A percentile compares a stretch with the other conserved stretches of the same genome.
These are phyloP conservation scores for Pseudocercospora fijiensis DNA, from an alignment of 2,329 filamentous ascomycete species.

Conservation along the genomic window DNA sequence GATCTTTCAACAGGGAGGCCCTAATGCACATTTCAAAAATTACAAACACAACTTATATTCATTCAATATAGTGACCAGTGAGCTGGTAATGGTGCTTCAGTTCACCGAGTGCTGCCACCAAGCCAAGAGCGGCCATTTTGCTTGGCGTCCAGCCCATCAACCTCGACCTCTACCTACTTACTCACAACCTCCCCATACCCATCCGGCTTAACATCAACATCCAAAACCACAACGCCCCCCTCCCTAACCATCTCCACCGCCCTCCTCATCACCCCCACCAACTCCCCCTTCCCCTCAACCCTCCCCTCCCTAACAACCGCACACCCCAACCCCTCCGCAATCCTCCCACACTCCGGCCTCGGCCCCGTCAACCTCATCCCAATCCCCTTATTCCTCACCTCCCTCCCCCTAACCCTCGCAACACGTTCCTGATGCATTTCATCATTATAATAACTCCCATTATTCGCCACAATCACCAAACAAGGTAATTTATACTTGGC, in stretches of 20 bases:
- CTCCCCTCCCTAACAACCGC: constrained; percentile 11
- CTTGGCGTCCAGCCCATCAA: too few species aligned
- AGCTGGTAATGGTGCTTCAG: too few species aligned
- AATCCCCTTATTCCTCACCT: constrained; percentile 23
- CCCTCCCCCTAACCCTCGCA: constrained; percentile 16
- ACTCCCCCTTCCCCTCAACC: constrained; percentile 8
- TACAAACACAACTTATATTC: too few species aligned
- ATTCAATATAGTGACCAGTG: too few species aligned
- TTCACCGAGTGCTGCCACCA: too few species aligned
- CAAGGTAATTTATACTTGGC: constrained; percentile 19
- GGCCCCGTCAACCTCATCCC: constrained; percentile 24
- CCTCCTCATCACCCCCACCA: constrained; percentile 15
- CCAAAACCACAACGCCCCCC: constrained; percentile 20
- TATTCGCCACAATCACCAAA: constrained; percentile 22
- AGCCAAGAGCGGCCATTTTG: too few species aligned
- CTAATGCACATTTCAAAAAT: too few species aligned
- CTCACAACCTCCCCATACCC: constrained; percentile 21
- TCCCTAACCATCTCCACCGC: constrained; percentile 13
- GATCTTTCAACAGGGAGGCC: too few species aligned
- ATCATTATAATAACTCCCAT: constrained; percentile 25
- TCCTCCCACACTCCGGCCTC: constrained; percentile 20
- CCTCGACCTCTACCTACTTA: constrained; percentile 8
- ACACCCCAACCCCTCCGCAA: constrained; percentile 22
- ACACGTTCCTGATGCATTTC: constrained; percentile 26
- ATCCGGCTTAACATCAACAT: constrained; percentile 21